Evolutionary conservation across 2,329 filamentous ascomycete species (phyloP), one percentile per base, ranked within the genome.

Genomic region (Monascus ruber): DNA sequence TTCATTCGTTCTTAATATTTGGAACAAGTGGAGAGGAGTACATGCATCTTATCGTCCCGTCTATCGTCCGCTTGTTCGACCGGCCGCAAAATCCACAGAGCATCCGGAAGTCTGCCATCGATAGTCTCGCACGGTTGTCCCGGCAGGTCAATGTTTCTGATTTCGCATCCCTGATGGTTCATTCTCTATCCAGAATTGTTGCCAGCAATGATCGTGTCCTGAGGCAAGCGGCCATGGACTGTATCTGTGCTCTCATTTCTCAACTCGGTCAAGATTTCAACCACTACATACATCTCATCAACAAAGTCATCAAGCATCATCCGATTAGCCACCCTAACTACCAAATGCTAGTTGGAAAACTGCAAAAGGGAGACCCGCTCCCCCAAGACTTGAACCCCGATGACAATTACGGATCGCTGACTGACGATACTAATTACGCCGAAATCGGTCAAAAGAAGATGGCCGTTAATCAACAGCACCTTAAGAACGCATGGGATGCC

Each of bases 21-120:
- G 93, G 93, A 1, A 82, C 88, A 0, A 96, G 88, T 54, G 85
- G 84, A 7, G 91, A 98, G 59, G 91, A 98, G 59, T 98, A 98
- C 60, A 98, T 98, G 91, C 91, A 98, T 59, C 72, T 98, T 38
- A 96, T 99, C 49, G 85, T 98, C 37, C 91, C 91, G 0, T 86
- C 94, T 29, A 87, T 98, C 53, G 88, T 98, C 6, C 80, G 83
- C 34, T 83, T 94, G 36, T 96, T 98, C 54, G 89, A 98, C 59
- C 93, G 86, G 55, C 77, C 83, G 27, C 80, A 83, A 7, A 85
- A 93, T 46, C 86, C 87, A 5, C 69, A 76, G 1, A 81, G 81
- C 42, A 77, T 95, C 35, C 77, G 86, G 38, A 93, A 87, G 60
- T 79, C 81, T 24, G 89, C 89, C 0, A 96, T 98, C 49, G 93